phyloP scores from a whole-genome alignment of 2,329 filamentous ascomycete species.

The Microascus cirrosus region DNA sequence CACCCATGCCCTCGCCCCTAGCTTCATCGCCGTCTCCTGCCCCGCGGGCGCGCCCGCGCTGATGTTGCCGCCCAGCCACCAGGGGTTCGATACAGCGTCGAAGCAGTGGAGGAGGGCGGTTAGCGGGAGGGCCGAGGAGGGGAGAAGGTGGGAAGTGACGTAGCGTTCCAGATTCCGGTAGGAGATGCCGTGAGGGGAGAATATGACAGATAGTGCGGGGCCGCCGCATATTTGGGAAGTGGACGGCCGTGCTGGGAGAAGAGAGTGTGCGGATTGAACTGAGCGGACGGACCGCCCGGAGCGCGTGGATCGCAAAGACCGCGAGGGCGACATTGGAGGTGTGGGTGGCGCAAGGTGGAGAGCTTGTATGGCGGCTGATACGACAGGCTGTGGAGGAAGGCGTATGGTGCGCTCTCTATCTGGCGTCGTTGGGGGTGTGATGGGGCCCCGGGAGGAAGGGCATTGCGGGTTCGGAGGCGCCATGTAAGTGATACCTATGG shows the following conservation, averaged over 20 bases:
- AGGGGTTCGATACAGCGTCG: slow-evolving; percentile 45
- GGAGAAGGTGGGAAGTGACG: slow-evolving; percentile 42
- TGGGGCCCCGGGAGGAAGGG: slow-evolving; percentile 7
- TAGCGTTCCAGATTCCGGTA: slow-evolving; percentile 43
- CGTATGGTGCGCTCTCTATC: not conserved
- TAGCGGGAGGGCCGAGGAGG: slow-evolving; percentile 46
- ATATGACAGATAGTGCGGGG: slow-evolving; percentile 47
- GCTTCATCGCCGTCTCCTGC: slow-evolving; percentile 38
- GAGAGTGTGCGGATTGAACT: slow-evolving; percentile 13
- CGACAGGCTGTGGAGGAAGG: not conserved
- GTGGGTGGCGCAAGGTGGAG: slow-evolving; percentile 18
- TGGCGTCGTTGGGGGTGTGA: slow-evolving; percentile 8
- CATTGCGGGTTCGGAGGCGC: slow-evolving; percentile 31
- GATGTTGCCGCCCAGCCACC: slow-evolving; percentile 50
- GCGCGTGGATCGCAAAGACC: slow-evolving; percentile 16
- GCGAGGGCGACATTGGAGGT: slow-evolving; percentile 21
- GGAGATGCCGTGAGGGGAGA: slow-evolving; percentile 52
- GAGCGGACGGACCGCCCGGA: slow-evolving; percentile 24
- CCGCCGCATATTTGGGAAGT: not conserved
- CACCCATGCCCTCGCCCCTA: slow-evolving; percentile 48
- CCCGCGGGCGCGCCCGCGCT: slow-evolving; percentile 46
- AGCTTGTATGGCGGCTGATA: slow-evolving; percentile 6
- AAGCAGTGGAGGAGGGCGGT: slow-evolving; percentile 56
- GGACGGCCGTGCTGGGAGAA: not conserved
- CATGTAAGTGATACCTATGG: slow-evolving; percentile 62